Conservation (phyloP, 2,329 filamentous ascomycete genomes). For the Parascedosporium putredinis region DNA sequence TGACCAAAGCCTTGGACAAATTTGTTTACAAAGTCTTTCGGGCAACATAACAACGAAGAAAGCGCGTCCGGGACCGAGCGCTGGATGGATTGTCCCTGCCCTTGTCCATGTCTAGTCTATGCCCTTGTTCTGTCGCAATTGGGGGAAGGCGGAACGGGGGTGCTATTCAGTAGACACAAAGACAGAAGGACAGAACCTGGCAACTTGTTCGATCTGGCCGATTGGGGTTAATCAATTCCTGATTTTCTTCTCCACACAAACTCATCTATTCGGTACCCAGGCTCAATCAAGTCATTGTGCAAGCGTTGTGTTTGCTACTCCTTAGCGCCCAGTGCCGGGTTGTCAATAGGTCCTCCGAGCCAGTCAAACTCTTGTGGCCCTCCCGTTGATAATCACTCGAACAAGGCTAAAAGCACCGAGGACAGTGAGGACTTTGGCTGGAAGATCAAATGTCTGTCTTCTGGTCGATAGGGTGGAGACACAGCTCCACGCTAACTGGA, state of each 20-base stretch:
- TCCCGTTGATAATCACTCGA: too few species aligned
- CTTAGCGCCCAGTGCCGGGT: neutral
- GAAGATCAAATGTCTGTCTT: too few species aligned
- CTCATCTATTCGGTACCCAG: neutral
- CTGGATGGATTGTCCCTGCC: neutral
- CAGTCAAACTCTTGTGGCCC: too few species aligned
- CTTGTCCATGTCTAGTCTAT: neutral
- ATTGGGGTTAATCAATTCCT: neutral
- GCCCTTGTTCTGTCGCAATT: neutral
- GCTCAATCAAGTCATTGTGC: neutral
- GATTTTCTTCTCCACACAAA: neutral
- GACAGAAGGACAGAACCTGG: too few species aligned
- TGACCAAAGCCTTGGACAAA: neutral
- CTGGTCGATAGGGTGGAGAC: too few species aligned
- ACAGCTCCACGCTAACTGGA: neutral
- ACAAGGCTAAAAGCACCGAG: too few species aligned
- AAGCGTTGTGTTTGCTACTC: neutral
- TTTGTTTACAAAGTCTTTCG: neutral
- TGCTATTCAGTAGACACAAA: neutral
- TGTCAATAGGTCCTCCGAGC: too few species aligned
- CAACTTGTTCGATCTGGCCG: too few species aligned
- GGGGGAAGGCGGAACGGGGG: neutral
- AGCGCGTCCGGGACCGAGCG: conserved; percentile 1
- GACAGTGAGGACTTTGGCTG: too few species aligned
- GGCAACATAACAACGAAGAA: neutral